Conservation (phyloP, 345 rosid genomes). For the Hibiscus syriacus region DNA sequence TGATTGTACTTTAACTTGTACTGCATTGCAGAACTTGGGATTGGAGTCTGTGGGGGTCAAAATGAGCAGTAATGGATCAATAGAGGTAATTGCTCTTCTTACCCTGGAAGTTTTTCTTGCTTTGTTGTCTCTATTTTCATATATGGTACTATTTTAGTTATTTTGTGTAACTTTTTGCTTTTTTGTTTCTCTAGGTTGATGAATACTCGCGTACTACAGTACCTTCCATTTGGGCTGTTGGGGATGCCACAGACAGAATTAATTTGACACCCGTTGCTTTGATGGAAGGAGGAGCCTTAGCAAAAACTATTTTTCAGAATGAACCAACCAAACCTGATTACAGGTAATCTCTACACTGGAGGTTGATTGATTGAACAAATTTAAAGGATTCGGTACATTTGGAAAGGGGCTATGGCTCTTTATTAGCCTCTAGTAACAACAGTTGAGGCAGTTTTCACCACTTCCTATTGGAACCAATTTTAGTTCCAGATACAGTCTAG, state of each 20-base stretch:
- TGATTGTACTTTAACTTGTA: conserved; percentile 15
- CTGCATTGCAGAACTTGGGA: conserved; percentile 72
- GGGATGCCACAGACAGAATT: conserved; percentile 88
- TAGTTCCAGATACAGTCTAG: background rate
- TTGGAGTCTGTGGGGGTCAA: conserved; percentile 74
- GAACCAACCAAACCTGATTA: conserved; percentile 88
- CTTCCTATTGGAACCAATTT: background rate
- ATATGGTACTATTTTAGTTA: background rate
- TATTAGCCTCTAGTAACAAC: background rate
- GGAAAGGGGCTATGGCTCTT: background rate
- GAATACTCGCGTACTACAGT: conserved; percentile 76
- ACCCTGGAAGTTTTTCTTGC: conserved; percentile 5
- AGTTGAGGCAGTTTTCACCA: background rate
- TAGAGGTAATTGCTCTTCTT: conserved; percentile 47
- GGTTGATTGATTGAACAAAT: background rate
- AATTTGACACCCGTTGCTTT: conserved; percentile 98
- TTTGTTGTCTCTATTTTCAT: conserved; percentile 1
- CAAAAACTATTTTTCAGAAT: conserved; percentile 67
- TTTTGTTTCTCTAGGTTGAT: conserved; percentile 58
- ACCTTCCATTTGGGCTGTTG: conserved; percentile 96
- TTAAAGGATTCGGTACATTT: background rate
- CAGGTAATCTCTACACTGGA: conserved; percentile 35
- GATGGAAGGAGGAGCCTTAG: conserved; percentile 98
- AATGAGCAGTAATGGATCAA: conserved; percentile 71
- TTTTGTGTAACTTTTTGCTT: background rate